Percentiles rank a stretch among this genome's conserved stretches.
These are phyloP conservation scores for Agastache rugosa DNA, from an alignment of 257 asterid genomes.

Conservation along the genomic window DNA sequence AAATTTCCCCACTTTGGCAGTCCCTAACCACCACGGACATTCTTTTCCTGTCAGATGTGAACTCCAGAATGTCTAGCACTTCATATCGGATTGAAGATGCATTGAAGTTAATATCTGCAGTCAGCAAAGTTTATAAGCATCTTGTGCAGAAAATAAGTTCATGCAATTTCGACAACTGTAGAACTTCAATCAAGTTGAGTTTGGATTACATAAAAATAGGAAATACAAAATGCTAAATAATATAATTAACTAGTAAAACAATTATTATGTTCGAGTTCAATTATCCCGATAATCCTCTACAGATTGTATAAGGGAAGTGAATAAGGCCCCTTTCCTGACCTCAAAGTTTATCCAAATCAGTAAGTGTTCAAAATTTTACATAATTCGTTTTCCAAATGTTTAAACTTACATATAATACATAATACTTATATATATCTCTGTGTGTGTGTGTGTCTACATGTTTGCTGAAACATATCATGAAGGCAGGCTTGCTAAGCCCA, in stretches of 20 bases:
- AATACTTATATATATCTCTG: neutral
- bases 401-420: neutral
- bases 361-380: neutral
- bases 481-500: slow-evolving; percentile 17
- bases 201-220: slow-evolving; percentile 7
- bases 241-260: neutral
- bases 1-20: slow-evolving; percentile 64
- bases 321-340: slow-evolving; percentile 5
- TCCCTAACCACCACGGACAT: slow-evolving; percentile 94
- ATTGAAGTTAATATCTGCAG: slow-evolving; percentile 80
- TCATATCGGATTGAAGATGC: slow-evolving; percentile 73
- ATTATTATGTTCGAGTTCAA: neutral
- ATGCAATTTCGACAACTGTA: neutral
- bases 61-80: slow-evolving; percentile 89
- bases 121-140: slow-evolving; percentile 39
- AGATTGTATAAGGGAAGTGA: neutral
- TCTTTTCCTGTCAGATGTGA: slow-evolving; percentile 95
- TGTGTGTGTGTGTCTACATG: neutral
- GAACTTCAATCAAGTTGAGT: slow-evolving; percentile 12
- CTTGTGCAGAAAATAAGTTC: slow-evolving; percentile 22
- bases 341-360: slow-evolving; percentile 13
- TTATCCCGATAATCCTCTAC: neutral
- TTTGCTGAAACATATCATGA: slow-evolving; percentile 1
- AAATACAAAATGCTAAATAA: neutral
- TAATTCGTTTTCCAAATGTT: neutral